Conservation (phyloP, 176 grass and related monocot genomes). For the Musa schizocarpa region DNA sequence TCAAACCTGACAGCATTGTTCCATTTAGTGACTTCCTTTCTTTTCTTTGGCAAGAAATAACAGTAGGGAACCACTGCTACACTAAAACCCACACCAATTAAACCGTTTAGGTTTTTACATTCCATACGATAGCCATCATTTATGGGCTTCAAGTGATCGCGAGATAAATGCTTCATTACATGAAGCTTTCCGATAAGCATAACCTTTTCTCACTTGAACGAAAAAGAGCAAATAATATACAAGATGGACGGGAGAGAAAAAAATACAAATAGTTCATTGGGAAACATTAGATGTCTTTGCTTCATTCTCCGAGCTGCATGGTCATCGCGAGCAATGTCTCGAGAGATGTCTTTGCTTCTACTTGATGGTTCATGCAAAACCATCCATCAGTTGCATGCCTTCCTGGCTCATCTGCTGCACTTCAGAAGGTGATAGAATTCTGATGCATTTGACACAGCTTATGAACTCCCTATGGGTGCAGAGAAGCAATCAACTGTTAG, state of each 20-base stretch:
- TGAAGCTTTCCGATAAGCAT: not conserved
- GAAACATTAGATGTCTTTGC: too few relatives aligned
- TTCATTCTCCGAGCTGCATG: too few relatives aligned
- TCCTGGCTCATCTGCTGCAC: constrained; percentile 92
- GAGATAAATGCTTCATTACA: constrained; percentile 4
- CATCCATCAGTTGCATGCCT: constrained; percentile 62
- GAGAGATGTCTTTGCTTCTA: not conserved
- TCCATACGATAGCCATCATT: not conserved
- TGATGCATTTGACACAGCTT: constrained; percentile 85
- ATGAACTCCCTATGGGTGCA: constrained; percentile 63
- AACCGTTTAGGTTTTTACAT: not conserved
- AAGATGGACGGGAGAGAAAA: not conserved
- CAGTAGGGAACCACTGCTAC: not conserved
- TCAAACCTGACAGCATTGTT: not conserved
- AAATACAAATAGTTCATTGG: too few relatives aligned
- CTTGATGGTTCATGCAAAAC: constrained; percentile 17
- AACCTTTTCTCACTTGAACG: not conserved
- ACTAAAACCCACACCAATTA: not conserved
- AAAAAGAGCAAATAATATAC: not conserved
- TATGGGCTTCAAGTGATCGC: not conserved
- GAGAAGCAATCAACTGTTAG: not conserved
- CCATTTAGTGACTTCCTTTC: not conserved
- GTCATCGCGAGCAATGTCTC: too few relatives aligned
- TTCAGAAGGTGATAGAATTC: constrained; percentile 78
- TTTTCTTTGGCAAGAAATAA: not conserved